Evolutionary conservation across 169 alveolate species (phyloP), one percentile per base, ranked within the genome.

Genomic region (Toxoplasma gondii): DNA sequence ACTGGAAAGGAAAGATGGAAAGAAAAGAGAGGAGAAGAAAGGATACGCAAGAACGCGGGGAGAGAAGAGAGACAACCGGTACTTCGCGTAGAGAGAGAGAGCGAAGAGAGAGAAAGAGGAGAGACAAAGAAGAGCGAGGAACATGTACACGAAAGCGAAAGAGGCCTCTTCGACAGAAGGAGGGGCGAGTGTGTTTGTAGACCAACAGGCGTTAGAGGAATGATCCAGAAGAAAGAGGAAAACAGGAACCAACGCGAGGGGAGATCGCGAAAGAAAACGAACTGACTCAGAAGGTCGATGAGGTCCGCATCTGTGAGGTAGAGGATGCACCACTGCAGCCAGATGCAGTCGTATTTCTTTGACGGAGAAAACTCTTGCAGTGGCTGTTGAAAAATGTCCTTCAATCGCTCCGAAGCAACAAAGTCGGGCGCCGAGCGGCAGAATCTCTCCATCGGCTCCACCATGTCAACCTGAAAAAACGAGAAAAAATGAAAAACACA

Each of bases 301-400:
- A 96, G 91, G 83, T 97, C 98, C 17, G 95, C 96, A 91, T 97
- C 98, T 81, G 97, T 96, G 74, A 97, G 93, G 93, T 97, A 95
- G 74, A 96, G 96, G 44, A 96, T 88, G 74, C 95, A 95, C 98
- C 98, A 97, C 94, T 97, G 96, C 29, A 96, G 54, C 98, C 98
- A 97, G 74, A 97, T 96, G 84, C 96, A 95, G 94, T 97, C 98
- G 94, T 97, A 97, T 44, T 95, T 96, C 36, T 82, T 82, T 31
- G n/a, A 2, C 1, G 64, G 64, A 38, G 22, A 19, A 27, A 82
- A 96, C 88, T 12, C 97, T 95, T n/a, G 91, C 83, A 82, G 91
- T n/a, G 93, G 95, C 93, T 49, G 54, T 91, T 58, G 96, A 93
- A 78, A 91, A 88, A 54, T 88, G 74, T 91, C 94, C 80, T n/a